Percentiles rank a stretch among this genome's conserved stretches.
These are phyloP conservation scores for Cryptosporidium baileyi DNA, from an alignment of 169 alveolate species.

Conservation along the genomic window DNA sequence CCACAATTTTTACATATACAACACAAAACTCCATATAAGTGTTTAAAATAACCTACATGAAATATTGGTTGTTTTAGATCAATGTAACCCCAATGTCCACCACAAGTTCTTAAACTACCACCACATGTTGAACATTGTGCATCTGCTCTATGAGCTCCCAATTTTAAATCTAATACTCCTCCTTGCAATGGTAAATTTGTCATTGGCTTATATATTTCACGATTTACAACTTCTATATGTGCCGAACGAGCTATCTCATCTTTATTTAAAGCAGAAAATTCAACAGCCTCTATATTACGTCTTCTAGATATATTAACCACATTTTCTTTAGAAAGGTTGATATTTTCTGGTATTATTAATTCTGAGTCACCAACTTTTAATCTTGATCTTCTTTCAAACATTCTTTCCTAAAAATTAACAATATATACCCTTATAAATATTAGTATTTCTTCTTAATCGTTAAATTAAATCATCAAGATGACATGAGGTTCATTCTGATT, in stretches of 20 bases:
- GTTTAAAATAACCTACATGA: conserved; percentile 97
- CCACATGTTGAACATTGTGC: conserved; percentile 90
- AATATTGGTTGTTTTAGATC: conserved; percentile 95
- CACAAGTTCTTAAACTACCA: conserved; percentile 88
- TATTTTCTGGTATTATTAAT: conserved; percentile 6
- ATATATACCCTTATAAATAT: background rate
- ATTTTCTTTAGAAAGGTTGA: conserved; percentile 11
- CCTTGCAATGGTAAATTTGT: conserved; percentile 80
- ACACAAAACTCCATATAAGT: conserved; percentile 86
- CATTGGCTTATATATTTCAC: conserved; percentile 80
- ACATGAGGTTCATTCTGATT: too few relatives aligned
- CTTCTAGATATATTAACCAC: conserved; percentile 18
- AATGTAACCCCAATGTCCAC: conserved; percentile 98
- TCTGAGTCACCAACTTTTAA: conserved; percentile 13
- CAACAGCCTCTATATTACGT: conserved; percentile 78
- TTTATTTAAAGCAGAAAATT: conserved; percentile 81
- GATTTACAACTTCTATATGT: conserved; percentile 77
- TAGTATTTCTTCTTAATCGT: background rate
- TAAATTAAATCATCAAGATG: too few relatives aligned
- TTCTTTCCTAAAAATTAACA: conserved; percentile 1
- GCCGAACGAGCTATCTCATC: conserved; percentile 80
- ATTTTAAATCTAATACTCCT: conserved; percentile 82
- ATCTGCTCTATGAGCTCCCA: conserved; percentile 70
- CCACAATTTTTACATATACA: conserved; percentile 93
- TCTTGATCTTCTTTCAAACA: background rate